These are phyloP conservation scores for Raffaelea ambrosiae DNA, from an alignment of 2,329 filamentous ascomycete species.

Conservation along the genomic window DNA sequence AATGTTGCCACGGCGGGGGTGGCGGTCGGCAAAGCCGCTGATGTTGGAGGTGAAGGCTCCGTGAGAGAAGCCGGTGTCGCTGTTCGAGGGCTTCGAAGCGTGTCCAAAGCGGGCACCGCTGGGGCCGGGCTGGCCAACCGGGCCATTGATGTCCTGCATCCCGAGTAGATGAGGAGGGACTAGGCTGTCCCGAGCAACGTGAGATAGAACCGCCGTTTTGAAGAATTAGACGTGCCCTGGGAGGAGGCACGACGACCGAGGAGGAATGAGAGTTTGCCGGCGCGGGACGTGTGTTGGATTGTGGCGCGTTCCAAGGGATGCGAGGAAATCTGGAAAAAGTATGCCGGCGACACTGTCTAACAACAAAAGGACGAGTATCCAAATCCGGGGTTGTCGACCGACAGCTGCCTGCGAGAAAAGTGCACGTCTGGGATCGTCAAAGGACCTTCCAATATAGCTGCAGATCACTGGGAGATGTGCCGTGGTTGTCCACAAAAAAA, in stretches of 20 bases:
- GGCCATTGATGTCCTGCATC: conserved; percentile 80
- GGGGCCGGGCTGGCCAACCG: conserved; percentile 45
- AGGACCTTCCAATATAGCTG: too few relatives aligned
- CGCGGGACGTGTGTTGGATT: too few relatives aligned
- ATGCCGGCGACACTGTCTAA: too few relatives aligned
- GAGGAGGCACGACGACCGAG: conserved; percentile 37
- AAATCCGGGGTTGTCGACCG: too few relatives aligned
- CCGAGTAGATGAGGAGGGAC: conserved; percentile 79
- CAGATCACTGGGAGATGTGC: too few relatives aligned
- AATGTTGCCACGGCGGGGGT: conserved; percentile 76
- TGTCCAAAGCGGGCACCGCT: conserved; percentile 58
- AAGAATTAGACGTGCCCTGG: conserved; percentile 48
- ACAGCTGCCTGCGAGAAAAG: too few relatives aligned
- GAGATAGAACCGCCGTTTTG: conserved; percentile 78
- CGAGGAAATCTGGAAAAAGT: background rate
- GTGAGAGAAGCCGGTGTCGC: conserved; percentile 86
- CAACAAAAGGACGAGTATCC: too few relatives aligned
- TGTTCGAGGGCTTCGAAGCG: conserved; percentile 71
- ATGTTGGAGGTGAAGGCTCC: conserved; percentile 85
- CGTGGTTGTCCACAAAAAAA: too few relatives aligned
- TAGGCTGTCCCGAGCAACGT: conserved; percentile 71
- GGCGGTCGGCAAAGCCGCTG: conserved; percentile 76
- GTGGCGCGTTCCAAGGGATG: too few relatives aligned
- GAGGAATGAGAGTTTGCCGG: conserved; percentile 12
- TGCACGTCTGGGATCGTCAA: too few relatives aligned